phyloP scores from a whole-genome alignment of 2,329 filamentous ascomycete species.

The Xylariaceae sp. region DNA sequence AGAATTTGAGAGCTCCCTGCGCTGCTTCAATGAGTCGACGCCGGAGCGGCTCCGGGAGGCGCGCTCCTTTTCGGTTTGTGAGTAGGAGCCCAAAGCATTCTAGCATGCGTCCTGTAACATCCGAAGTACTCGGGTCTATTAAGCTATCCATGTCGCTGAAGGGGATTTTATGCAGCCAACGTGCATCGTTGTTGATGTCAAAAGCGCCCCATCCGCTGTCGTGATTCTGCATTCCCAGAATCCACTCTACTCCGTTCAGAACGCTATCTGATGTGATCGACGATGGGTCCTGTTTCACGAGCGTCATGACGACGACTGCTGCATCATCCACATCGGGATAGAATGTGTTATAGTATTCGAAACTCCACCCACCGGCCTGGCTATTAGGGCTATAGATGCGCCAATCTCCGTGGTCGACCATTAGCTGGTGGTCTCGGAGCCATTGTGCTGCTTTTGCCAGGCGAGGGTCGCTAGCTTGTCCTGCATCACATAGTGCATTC shows the following conservation, averaged over 20 bases:
- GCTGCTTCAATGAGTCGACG: background rate
- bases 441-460: background rate
- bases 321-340: slow-evolving; percentile 45
- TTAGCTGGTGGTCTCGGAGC: background rate
- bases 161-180: slow-evolving; percentile 43
- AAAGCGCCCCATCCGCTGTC: slow-evolving; percentile 43
- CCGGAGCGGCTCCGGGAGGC: background rate
- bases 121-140: slow-evolving; percentile 42
- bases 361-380: slow-evolving; percentile 38
- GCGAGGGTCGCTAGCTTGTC: background rate
- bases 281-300: slow-evolving; percentile 22
- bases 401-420: background rate
- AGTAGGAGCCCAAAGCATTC: background rate
- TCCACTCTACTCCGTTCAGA: background rate
- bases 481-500: slow-evolving; percentile 28
- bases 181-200: slow-evolving; percentile 41
- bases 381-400: background rate
- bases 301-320: slow-evolving; percentile 38
- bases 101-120: slow-evolving; percentile 40
- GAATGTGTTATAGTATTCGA: slow-evolving; percentile 42
- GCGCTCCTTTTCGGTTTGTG: background rate
- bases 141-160: slow-evolving; percentile 46
- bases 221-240: background rate
- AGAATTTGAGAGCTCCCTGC: background rate
- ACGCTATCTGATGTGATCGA: background rate